Evolutionary conservation across 1,284 basidiomycete species (phyloP).

Genomic region (Psilocybe mexicana): DNA sequence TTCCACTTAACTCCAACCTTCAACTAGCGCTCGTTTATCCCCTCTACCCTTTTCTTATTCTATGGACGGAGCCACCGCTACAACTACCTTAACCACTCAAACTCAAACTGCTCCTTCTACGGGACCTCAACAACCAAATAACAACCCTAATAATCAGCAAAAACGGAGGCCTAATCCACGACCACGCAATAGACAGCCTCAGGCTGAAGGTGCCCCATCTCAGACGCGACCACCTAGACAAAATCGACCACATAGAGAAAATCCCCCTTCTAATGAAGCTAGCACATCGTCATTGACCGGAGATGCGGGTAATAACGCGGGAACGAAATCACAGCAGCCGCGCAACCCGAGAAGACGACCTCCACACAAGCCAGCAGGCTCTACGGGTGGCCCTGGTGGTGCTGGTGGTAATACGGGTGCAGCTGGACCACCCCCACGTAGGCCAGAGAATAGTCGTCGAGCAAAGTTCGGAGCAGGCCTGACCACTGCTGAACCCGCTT

Average conservation of each 20-base stretch:
- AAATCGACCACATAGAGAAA: neutral
- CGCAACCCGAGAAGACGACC: neutral
- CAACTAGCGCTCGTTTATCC: neutral
- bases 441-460: conserved; percentile 7
- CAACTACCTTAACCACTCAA: neutral
- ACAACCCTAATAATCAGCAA: conserved; percentile 1
- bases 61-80: neutral
- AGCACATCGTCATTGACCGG: conserved; percentile 12
- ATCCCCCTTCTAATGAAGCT: conserved; percentile 7
- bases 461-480: conserved; percentile 25
- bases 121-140: neutral
- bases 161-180: neutral
- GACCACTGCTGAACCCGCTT: conserved; percentile 14
- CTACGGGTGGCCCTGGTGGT: neutral
- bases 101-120: neutral
- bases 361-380: too few relatives aligned
- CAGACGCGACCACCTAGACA: conserved; percentile 7
- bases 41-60: neutral
- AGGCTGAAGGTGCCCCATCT: neutral
- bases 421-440: neutral
- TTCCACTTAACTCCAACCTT: neutral
- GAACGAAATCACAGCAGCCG: conserved; percentile 1
- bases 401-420: neutral
- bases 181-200: conserved; percentile 1
- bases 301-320: neutral